These are phyloP conservation scores for Sequoia sempervirens DNA, from an alignment of 75 land plant genomes.

Conservation along the genomic window DNA sequence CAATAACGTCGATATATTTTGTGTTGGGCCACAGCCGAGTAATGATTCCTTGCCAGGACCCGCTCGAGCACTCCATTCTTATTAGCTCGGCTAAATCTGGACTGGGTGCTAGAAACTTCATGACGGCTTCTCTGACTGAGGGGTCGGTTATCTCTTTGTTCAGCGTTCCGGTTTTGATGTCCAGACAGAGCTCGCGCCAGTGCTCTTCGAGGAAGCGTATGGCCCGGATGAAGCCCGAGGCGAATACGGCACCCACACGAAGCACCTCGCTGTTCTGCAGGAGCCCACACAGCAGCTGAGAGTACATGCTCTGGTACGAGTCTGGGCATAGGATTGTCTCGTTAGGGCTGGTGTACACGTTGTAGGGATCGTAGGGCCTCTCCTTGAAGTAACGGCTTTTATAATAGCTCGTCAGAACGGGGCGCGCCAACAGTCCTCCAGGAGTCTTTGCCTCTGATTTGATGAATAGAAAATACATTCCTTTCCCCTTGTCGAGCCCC, in stretches of 20 bases:
- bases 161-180: slow-evolving; percentile 20
- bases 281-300: slow-evolving; percentile 40
- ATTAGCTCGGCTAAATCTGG: slow-evolving; percentile 21
- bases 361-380: slow-evolving; percentile 26
- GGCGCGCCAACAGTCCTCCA: slow-evolving; percentile 26
- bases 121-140: slow-evolving; percentile 10
- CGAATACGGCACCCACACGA: slow-evolving; percentile 24
- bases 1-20: slow-evolving; percentile 21
- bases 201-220: slow-evolving; percentile 19
- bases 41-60: slow-evolving; percentile 28
- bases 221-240: slow-evolving; percentile 27
- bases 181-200: slow-evolving; percentile 24
- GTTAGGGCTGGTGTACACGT: slow-evolving; percentile 28
- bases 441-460: slow-evolving; percentile 32
- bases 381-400: slow-evolving; percentile 27
- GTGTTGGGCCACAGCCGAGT: slow-evolving; percentile 52
- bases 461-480: slow-evolving; percentile 30
- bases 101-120: slow-evolving; percentile 2
- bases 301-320: slow-evolving; percentile 39
- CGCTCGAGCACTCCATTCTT: slow-evolving; percentile 15
- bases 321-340: slow-evolving; percentile 32
- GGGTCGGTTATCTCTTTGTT: slow-evolving; percentile 13
- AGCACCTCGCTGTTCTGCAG: slow-evolving; percentile 22
- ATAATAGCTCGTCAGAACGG: slow-evolving; percentile 36
- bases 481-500: slow-evolving; percentile 35